Evolutionary conservation across 352 stramenopile species (phyloP), one percentile per base, ranked within the genome.

Genomic region (Phytophthora pini): DNA sequence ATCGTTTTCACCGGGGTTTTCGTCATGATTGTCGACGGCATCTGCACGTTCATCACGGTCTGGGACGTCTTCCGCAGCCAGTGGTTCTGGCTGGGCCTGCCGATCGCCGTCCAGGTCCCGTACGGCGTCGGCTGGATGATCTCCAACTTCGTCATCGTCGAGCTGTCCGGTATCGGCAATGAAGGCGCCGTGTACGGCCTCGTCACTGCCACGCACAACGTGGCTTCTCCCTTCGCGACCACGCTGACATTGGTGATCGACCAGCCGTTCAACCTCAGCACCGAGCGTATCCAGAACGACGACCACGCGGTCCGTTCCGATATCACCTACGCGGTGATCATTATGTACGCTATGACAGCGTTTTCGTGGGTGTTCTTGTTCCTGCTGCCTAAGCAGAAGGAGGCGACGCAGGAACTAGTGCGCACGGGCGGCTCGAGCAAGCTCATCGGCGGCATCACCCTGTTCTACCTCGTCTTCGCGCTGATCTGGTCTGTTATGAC

Each of bases 121-220:
- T 66, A 61, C 40, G 76, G 72, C 20, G 60, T 81, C 2, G 47
- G 63, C 24, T 84, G 65, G 57, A 70, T 78, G 41, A 77, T 84
- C 36, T 77, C 66, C 11, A 74, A 67, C 53, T 84, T 80, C 29
- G 70, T 74, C 20, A 69, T 72, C 8, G 72, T 81, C 6, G 76
- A 84, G 51, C 56, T 84, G 10, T 57, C 66, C 3, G 65, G 70
- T 4, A 65, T 74, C 9, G 76, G 76, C 50, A 82, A 80, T 26
- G 76, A 84, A 67, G 72, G 60, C 8, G 74, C 68, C 36, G 68
- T 81, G n/a, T 79, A 76, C 59, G 70, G 76, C 12, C 61, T 84
- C 13, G 45, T 80, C 20, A 78, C 70, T 5, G 72, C 71, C 11
- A 75, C 75, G 29, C 43, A 65, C 54, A 84, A 81, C 38, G 52